phyloP scores from a whole-genome alignment of 1,139 yeast species.

The Yamadazyma conglobata region DNA sequence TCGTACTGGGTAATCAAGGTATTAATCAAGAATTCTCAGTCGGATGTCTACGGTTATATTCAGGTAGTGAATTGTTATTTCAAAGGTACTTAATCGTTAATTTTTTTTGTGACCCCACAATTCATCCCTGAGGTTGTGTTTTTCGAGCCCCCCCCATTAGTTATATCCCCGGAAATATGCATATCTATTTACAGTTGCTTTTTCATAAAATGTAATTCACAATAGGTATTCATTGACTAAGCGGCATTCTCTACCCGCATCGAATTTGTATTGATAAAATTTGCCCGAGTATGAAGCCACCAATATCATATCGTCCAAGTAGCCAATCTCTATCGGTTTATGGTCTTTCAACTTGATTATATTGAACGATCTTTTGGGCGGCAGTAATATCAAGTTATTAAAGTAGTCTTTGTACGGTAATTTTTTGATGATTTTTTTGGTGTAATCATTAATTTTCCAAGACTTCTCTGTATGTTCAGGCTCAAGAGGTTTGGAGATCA shows the following conservation, averaged over 20 bases:
- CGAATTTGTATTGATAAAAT: constrained; percentile 38
- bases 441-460: constrained; percentile 26
- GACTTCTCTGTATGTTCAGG: constrained; percentile 8
- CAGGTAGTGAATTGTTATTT: no score
- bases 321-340: constrained; percentile 38
- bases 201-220: no score
- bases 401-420: constrained; percentile 43
- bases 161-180: no score
- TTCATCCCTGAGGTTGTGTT: no score
- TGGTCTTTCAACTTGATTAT: constrained; percentile 38
- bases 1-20: no score
- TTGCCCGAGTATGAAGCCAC: constrained; percentile 41
- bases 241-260: constrained; percentile 28
- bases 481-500: constrained; percentile 26
- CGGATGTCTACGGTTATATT: no score
- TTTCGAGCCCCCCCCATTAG: no score
- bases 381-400: constrained; percentile 43
- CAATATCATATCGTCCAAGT: constrained; percentile 29
- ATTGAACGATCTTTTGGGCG: constrained; percentile 45
- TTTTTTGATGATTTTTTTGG: constrained; percentile 36
- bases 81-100: no score
- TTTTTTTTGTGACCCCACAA: no score
- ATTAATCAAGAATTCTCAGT: no score
- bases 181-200: no score
- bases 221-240: constrained; percentile 20